These are phyloP conservation scores for Ophiobolus disseminans DNA, from an alignment of 2,329 filamentous ascomycete genomes.

Conservation along the genomic window DNA sequence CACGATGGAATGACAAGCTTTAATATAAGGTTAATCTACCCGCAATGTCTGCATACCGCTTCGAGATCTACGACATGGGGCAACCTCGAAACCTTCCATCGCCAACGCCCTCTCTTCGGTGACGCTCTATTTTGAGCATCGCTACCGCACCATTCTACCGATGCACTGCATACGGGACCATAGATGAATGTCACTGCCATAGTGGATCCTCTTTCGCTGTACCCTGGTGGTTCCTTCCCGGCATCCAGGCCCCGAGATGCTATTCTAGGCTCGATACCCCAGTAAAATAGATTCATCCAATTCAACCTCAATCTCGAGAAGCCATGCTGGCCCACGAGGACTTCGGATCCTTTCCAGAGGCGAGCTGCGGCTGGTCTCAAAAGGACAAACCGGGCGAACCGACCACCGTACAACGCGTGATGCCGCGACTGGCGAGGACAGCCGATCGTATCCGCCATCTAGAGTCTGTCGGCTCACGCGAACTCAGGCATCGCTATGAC, in stretches of 20 bases:
- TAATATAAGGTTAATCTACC: slow-evolving; percentile 51
- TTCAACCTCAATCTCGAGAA: slow-evolving; percentile 36
- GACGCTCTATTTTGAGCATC: slow-evolving; percentile 37
- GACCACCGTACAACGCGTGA: slow-evolving; percentile 18
- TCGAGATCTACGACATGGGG: slow-evolving; percentile 45
- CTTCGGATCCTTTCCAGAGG: slow-evolving; percentile 16
- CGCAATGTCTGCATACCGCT: slow-evolving; percentile 43
- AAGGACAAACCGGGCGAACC: slow-evolving; percentile 10
- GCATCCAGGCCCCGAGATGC: slow-evolving; percentile 30
- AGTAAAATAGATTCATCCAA: slow-evolving; percentile 39
- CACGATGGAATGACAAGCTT: slow-evolving; percentile 45
- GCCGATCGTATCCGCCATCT: slow-evolving; percentile 12
- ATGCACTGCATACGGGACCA: slow-evolving; percentile 30
- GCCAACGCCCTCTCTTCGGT: slow-evolving; percentile 21
- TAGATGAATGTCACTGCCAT: slow-evolving; percentile 33
- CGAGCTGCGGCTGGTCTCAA: slow-evolving; percentile 17
- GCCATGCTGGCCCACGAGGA: slow-evolving; percentile 26
- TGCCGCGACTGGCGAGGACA: neutral
- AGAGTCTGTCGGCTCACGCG: slow-evolving; percentile 6
- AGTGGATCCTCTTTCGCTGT: slow-evolving; percentile 20
- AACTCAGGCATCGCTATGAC: neutral
- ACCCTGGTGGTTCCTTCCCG: slow-evolving; percentile 17
- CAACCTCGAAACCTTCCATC: slow-evolving; percentile 24
- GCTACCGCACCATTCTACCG: slow-evolving; percentile 32
- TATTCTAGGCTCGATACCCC: slow-evolving; percentile 40